Conservation (phyloP, 192 early-diverging fungal species). For the Allomyces arbusculus region DNA sequence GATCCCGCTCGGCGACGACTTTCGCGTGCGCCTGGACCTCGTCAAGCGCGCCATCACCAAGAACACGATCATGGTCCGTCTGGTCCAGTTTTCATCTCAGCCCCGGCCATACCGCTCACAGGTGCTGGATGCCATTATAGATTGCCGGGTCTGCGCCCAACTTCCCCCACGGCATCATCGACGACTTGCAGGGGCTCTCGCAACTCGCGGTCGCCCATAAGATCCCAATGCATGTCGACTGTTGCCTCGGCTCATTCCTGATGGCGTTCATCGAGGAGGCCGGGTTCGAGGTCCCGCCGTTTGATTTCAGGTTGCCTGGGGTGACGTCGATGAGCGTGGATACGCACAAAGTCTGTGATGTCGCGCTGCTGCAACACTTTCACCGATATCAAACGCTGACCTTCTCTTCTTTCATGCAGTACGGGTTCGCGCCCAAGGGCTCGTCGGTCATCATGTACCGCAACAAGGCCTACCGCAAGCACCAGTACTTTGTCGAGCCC, state of each 20-base stretch:
- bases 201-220: constrained; percentile 55
- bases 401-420: constrained; percentile 14
- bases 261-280: constrained; percentile 86
- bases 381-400: neutral
- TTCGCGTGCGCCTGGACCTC: constrained; percentile 52
- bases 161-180: constrained; percentile 83
- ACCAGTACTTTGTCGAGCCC: constrained; percentile 77
- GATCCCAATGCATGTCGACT: constrained; percentile 83
- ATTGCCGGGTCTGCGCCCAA: constrained; percentile 78
- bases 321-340: constrained; percentile 92
- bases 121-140: constrained; percentile 6
- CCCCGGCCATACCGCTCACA: no score
- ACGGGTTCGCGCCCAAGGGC: constrained; percentile 98
- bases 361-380: neutral
- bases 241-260: constrained; percentile 88
- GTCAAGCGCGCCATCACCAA: constrained; percentile 63
- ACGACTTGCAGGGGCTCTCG: constrained; percentile 66
- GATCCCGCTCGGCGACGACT: constrained; percentile 61
- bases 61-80: constrained; percentile 62
- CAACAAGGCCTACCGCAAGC: constrained; percentile 52
- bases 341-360: constrained; percentile 55
- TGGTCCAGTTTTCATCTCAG: neutral
- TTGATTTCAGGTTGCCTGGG: constrained; percentile 77
- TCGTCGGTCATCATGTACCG: constrained; percentile 85
- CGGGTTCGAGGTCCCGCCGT: constrained; percentile 52